Evolutionary conservation across 2,329 filamentous ascomycete species (phyloP), one percentile per base, ranked within the genome.

Genomic region (Penicillium rolfsii): DNA sequence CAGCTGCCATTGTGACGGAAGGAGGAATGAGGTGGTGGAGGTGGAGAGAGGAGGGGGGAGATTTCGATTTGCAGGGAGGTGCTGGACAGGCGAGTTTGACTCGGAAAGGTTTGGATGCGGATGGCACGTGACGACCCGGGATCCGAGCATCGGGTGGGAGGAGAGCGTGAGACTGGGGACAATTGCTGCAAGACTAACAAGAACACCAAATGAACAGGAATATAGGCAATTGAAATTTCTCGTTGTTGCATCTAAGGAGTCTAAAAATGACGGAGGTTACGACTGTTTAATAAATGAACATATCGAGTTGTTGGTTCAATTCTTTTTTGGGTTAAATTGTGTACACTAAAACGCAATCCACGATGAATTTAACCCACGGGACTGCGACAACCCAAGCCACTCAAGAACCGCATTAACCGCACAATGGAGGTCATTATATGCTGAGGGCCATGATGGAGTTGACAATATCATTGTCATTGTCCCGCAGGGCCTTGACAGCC

Each of bases 401-500:
- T 71, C 69, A 69, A 65, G 52, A 60, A 61, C 57, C 60, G 38
- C 43, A 50, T 52, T 43, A 41, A 56, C 41, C 41, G 19, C 19
- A 28, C 59, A 52, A 41, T 52, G 57, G 53, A 60, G 60, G 64
- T 67, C 63, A 65, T 78, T 70, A 93, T 85, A 92, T 89, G 84
- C 90, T 93, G 79, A 99, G 84, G 71, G 94, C 93, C 95, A 99
- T 99, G 84, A 99, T 99, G 73, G 95, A 97, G 87, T 99, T 99
- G 85, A 99, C 95, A 83, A 99, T 99, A 79, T 99, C 95, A 76
- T 98, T 97, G 83, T 98, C 94, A 79, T 99, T 99, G 85, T 98
- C 95, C 85, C 80, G 80, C 52, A 99, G 86, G 59, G 96, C 95
- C 84, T 98, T 99, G 84, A 99, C 88, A 64, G 95, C 95, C 88